phyloP scores from a whole-genome alignment of 1,284 basidiomycete genomes.

The Moesziomyces aphidis region DNA sequence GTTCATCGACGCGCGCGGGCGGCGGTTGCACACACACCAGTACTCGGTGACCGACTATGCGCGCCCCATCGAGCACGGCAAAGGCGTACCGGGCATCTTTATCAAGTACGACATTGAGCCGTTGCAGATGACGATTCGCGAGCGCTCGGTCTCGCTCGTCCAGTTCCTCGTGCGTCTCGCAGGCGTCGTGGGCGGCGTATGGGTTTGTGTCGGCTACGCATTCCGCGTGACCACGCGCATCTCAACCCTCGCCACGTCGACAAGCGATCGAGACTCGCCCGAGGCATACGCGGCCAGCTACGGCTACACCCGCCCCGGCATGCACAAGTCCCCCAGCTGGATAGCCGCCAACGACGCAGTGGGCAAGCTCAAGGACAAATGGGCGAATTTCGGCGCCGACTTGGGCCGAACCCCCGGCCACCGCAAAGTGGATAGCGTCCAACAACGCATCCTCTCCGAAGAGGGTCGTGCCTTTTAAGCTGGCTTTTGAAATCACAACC shows the following conservation, averaged over 20 bases:
- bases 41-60: constrained; percentile 96
- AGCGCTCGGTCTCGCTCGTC: constrained; percentile 83
- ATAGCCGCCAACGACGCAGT: constrained; percentile 19
- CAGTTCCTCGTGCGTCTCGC: constrained; percentile 83
- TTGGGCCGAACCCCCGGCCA: constrained; percentile 16
- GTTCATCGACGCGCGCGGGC: constrained; percentile 79
- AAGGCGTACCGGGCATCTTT: constrained; percentile 76
- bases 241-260: constrained; percentile 18
- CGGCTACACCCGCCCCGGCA: constrained; percentile 18
- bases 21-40: constrained; percentile 80
- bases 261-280: constrained; percentile 24
- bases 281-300: constrained; percentile 38
- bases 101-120: constrained; percentile 87
- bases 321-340: constrained; percentile 23
- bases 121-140: constrained; percentile 83
- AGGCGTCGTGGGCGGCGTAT: constrained; percentile 69
- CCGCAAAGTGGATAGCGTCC: constrained; percentile 45
- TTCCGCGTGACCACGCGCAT: constrained; percentile 55
- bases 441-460: constrained; percentile 49
- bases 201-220: constrained; percentile 63
- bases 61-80: constrained; percentile 79
- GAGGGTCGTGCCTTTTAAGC: constrained; percentile 47
- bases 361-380: constrained; percentile 40
- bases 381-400: constrained; percentile 30
- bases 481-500: neutral